These are phyloP conservation scores for Clonostachys byssicola DNA, from an alignment of 2,329 filamentous ascomycete genomes.

Conservation along the genomic window DNA sequence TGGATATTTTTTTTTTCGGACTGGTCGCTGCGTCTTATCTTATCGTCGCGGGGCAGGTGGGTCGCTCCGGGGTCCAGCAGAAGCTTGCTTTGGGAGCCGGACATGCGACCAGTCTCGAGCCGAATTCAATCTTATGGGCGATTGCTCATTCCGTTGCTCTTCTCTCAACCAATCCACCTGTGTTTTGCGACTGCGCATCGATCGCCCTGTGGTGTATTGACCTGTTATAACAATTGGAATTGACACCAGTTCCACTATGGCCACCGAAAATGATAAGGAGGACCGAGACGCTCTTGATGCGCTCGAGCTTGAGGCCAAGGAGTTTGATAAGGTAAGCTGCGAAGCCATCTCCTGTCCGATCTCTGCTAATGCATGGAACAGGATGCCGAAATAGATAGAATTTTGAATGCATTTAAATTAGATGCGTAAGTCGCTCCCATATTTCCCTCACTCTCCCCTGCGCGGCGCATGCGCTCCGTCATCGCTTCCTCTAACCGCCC, in stretches of 20 bases:
- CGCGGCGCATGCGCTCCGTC: not conserved
- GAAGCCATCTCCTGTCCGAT: not conserved
- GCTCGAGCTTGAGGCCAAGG: slow-evolving; percentile 80
- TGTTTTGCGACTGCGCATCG: no score
- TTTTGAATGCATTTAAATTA: slow-evolving; percentile 81
- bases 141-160: no score
- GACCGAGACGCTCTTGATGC: slow-evolving; percentile 76
- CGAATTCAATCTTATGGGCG: no score
- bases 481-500: slow-evolving; percentile 2
- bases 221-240: no score
- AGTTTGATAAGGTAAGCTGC: slow-evolving; percentile 76
- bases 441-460: no score
- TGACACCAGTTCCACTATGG: not conserved
- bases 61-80: slow-evolving; percentile 1
- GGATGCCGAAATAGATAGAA: slow-evolving; percentile 95
- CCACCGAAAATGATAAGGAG: slow-evolving; percentile 27
- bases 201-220: no score
- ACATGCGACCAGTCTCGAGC: no score
- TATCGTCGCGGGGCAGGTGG: slow-evolving; percentile 27
- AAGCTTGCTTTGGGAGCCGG: no score
- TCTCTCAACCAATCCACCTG: no score
- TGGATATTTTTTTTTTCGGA: slow-evolving; percentile 19
- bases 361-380: slow-evolving; percentile 27
- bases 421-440: slow-evolving; percentile 42
- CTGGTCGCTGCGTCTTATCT: slow-evolving; percentile 22